Base-by-base conservation (phyloP, 2,329 filamentous ascomycete genomes). In the Colletotrichum liaoningense region DNA sequence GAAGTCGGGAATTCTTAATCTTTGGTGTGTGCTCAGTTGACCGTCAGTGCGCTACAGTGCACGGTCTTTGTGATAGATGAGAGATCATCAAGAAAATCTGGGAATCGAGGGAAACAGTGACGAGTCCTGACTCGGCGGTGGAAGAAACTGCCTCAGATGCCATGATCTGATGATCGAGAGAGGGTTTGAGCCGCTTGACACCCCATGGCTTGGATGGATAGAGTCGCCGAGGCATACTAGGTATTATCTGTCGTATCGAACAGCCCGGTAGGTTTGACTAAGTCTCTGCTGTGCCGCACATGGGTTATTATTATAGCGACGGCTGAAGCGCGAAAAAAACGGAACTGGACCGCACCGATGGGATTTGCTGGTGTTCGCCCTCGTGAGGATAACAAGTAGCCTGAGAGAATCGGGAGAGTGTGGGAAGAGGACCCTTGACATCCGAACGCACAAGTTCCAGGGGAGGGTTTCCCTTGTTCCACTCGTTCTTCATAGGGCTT, bases 401-500 rank as follows among this genome's bases (percentile, higher is more conserved):
- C 42, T 8, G 19, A 19, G 42, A 63, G 28, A 58, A 46, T 58
- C 70, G 62, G 59, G 49, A 64, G n/a, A 55, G 66, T 46, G 35
- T 26, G 14, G 55, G 38, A 55, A 19, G 35, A 55, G 19, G 46
- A 60, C 67, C 60, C 46, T 58, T 35, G 28, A 33, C 16, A 33
- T 70, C 56, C 42, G 70, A 55, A 57, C 33, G 35, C 46, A 52
- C 42, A 49, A 5, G 42, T 49, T 49, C 42, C 19, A 38, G 59
- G 42, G 58, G 54, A 42, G 66, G 58, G 30, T 26, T 56, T 65
- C 46, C 28, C 16, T 22, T 38, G 14, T 56, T 65, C 46, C 28
- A 24, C 35, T 38, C 19, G 26, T 65, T 62, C 55, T 70, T 69
- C 60, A 65, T 57, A 70, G 33, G 67, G 70, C 70, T 65, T 73